Percentiles rank a stretch among this genome's conserved stretches.
Evolutionary conservation across 192 early-diverging fungal species (phyloP).

Genomic region (Coemansia sp.): DNA sequence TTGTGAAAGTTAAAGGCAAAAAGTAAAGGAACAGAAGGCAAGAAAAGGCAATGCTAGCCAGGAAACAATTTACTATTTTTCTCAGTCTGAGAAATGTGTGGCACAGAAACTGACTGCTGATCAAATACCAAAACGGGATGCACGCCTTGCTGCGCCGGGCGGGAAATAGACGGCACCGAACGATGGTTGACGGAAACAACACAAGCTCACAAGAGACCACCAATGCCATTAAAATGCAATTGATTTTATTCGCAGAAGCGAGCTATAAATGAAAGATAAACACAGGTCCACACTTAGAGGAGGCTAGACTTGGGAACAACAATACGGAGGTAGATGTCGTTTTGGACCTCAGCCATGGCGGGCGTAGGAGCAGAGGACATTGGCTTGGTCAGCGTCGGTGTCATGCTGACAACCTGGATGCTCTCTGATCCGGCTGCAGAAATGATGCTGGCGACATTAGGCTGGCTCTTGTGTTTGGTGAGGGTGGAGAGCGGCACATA

Average conservation of each 20-base stretch:
- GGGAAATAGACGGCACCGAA: too few relatives aligned
- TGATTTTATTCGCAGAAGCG: constrained; percentile 1
- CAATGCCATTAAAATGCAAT: neutral
- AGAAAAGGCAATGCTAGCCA: neutral
- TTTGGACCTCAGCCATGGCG: constrained; percentile 12
- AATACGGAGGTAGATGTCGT: constrained; percentile 34
- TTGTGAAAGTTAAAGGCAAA: neutral
- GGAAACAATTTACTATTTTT: neutral
- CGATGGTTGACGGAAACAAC: too few relatives aligned
- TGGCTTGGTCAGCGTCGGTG: constrained; percentile 23
- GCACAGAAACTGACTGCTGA: too few relatives aligned
- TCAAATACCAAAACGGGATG: too few relatives aligned
- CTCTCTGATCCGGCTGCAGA: constrained; percentile 22
- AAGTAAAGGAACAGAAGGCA: neutral
- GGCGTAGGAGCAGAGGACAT: constrained; percentile 37
- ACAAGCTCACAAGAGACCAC: too few relatives aligned
- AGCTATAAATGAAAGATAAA: too few relatives aligned
- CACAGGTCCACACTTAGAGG: neutral
- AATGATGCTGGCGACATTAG: constrained; percentile 22
- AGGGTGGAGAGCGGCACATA: constrained; percentile 34
- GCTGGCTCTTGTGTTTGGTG: constrained; percentile 24
- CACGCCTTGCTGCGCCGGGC: too few relatives aligned
- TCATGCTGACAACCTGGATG: constrained; percentile 30
- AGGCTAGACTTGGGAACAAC: constrained; percentile 25
- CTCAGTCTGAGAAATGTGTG: neutral